Evolutionary conservation across 73 alveolate species (phyloP), one percentile per base, ranked within the genome.

Genomic region (Blepharisma stoltei): DNA sequence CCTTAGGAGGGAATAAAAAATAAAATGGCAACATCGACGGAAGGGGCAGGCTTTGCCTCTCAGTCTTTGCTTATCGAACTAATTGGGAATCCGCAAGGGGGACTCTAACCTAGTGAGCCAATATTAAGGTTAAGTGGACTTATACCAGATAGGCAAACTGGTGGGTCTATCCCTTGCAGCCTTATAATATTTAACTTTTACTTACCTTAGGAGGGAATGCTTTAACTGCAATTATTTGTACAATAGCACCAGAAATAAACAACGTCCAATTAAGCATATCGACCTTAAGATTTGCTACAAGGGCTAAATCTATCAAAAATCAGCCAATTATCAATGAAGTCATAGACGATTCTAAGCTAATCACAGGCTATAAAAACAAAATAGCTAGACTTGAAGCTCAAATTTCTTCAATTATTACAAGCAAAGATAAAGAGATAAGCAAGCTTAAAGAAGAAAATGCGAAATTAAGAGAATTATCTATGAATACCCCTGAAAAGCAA

Each of bases 201-300:
- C n/a, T n/a, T n/a, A n/a, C 98, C 21, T 89, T 95, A 20, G 99
- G 99, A 32, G 99, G 99, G 0, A 95, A 95, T 38, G 90, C 98
- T 45, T 70, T 93, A 41, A 94, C 97, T 25, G 81, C 97, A n/a
- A 87, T 95, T 43, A 90, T 95, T n/a, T 95, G 99, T 60, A 93
- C 88, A 46, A 88, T 89, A 69, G 87, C 98, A 54, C 98, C 98
- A n/a, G 86, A 83, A 25, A 89, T 82, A 6, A 83, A 80, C 32
- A 90, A 93, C 83, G 78, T 77, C 67, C 82, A 80, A 46, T 84
- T 84, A 55, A 84, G 97, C 48, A 75, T 91, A 45, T 88, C 96
- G 18, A 93, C 99, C 43, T 83, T 95, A 52, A 88, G 97, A 77
- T 95, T 95, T 83, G 99, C 98, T 4, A 81, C 85, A 27, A 79